Evolutionary conservation across 345 rosid species (phyloP).

Genomic region (Anastatica hierochuntica): DNA sequence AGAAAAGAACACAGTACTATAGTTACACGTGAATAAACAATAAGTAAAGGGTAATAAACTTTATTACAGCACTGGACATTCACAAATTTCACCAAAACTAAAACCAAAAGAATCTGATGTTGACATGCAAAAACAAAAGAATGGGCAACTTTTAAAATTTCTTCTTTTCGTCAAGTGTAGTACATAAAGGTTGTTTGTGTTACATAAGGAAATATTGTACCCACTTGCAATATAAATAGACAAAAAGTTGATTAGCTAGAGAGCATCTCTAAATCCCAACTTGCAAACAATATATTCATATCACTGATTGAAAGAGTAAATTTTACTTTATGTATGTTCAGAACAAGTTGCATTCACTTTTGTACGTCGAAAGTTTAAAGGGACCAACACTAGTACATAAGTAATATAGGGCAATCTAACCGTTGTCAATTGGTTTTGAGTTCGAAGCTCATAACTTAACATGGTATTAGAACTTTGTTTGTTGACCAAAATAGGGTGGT

Average conservation of each 20-base stretch:
- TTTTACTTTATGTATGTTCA: not conserved
- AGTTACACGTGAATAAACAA: not conserved
- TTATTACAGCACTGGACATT: not conserved
- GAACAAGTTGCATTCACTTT: not conserved
- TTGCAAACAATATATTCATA: too few species aligned
- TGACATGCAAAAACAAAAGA: conserved; percentile 6
- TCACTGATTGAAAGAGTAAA: too few species aligned
- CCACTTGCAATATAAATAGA: conserved; percentile 17
- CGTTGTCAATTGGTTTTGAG: too few species aligned
- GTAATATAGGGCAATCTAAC: too few species aligned
- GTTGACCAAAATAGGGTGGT: too few species aligned
- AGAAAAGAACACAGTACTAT: too few species aligned
- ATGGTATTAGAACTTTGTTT: too few species aligned
- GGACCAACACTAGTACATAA: too few species aligned
- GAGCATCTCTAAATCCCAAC: conserved; percentile 11
- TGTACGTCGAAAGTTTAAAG: too few species aligned
- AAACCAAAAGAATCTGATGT: conserved; percentile 25
- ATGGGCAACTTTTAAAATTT: conserved; percentile 20
- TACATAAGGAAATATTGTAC: conserved; percentile 11
- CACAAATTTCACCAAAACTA: not conserved
- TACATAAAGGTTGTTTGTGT: conserved; percentile 8
- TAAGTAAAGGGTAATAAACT: not conserved
- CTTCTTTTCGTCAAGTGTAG: conserved; percentile 12
- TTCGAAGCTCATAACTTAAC: too few species aligned
- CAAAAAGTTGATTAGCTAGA: not conserved